Evolutionary conservation across 192 early-diverging fungal genomes (phyloP).

Genomic region (Coemansia guatemalensis): DNA sequence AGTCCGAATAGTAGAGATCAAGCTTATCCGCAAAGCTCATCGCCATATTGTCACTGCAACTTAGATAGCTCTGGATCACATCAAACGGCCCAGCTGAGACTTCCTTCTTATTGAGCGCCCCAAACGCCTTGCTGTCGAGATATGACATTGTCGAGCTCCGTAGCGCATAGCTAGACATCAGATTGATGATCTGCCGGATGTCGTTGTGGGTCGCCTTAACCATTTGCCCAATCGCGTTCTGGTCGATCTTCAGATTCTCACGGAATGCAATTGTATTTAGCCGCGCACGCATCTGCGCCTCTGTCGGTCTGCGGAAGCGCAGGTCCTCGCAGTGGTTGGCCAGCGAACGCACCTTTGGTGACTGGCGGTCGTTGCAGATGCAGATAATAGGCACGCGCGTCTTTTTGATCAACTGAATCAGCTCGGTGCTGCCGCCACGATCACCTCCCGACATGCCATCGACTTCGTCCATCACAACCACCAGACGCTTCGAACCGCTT

Average conservation of each 20-base stretch:
- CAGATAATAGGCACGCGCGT: slow-evolving; percentile 93
- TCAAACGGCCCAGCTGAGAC: slow-evolving; percentile 71
- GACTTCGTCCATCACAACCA: slow-evolving; percentile 99
- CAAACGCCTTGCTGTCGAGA: slow-evolving; percentile 69
- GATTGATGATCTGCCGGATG: slow-evolving; percentile 95
- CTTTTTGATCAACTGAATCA: slow-evolving; percentile 89
- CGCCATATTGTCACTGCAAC: slow-evolving; percentile 46
- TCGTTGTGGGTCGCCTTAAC: slow-evolving; percentile 80
- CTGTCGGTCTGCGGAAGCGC: slow-evolving; percentile 73
- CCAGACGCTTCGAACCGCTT: slow-evolving; percentile 41
- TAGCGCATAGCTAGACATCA: slow-evolving; percentile 89
- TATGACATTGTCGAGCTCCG: slow-evolving; percentile 66
- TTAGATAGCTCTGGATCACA: slow-evolving; percentile 66
- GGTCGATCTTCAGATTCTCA: slow-evolving; percentile 73
- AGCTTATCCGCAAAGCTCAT: slow-evolving; percentile 70
- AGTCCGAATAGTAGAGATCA: slow-evolving; percentile 92
- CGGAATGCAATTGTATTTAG: slow-evolving; percentile 74
- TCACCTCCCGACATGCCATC: slow-evolving; percentile 99
- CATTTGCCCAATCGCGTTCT: slow-evolving; percentile 80
- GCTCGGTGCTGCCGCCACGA: slow-evolving; percentile 83
- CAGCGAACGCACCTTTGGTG: slow-evolving; percentile 81
- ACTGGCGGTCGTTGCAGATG: slow-evolving; percentile 94
- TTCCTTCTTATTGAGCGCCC: slow-evolving; percentile 59
- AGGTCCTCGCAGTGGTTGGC: slow-evolving; percentile 82
- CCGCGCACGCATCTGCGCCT: slow-evolving; percentile 69